Percentiles rank a stretch among this genome's conserved stretches.
Evolutionary conservation across 768 basidiomycete species (phyloP).

Genomic region (Boletellus ananas): DNA sequence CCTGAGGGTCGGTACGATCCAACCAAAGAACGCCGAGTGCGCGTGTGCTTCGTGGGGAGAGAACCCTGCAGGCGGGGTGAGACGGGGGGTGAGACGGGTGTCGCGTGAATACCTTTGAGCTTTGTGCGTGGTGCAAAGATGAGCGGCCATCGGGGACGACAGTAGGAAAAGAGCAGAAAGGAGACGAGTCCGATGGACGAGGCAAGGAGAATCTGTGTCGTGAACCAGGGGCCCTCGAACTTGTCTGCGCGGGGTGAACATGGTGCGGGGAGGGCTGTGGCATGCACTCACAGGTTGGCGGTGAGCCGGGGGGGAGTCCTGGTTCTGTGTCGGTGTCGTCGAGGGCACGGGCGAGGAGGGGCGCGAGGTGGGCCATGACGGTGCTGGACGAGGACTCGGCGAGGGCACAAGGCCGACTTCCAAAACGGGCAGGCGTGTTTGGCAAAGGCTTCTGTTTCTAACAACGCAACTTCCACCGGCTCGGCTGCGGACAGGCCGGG

Average conservation of each 20-base stretch:
- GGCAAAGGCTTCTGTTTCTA: constrained; percentile 17
- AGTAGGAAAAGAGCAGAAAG: constrained; percentile 87
- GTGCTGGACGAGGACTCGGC: neutral
- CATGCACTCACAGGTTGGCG: constrained; percentile 52
- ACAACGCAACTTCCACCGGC: constrained; percentile 1
- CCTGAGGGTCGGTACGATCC: constrained; percentile 89
- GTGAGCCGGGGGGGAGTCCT: constrained; percentile 56
- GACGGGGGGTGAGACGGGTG: neutral
- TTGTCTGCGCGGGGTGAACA: constrained; percentile 43
- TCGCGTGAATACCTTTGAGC: constrained; percentile 66
- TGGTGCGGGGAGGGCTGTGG: neutral
- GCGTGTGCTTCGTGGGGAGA: constrained; percentile 92
- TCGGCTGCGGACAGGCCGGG: too few species aligned
- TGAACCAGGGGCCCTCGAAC: constrained; percentile 94
- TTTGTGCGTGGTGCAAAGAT: constrained; percentile 92
- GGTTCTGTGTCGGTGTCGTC: constrained; percentile 33
- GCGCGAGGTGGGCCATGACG: constrained; percentile 12
- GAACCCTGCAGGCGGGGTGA: constrained; percentile 55
- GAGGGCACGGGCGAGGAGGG: constrained; percentile 19
- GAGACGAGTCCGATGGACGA: constrained; percentile 70
- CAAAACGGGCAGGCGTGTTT: constrained; percentile 18
- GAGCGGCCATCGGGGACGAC: constrained; percentile 82
- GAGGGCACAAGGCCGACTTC: constrained; percentile 8
- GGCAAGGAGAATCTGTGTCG: constrained; percentile 82
- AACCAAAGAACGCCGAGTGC: constrained; percentile 86